Evolutionary conservation across 805 yeast genomes (phyloP).

Genomic region (Candida pini): DNA sequence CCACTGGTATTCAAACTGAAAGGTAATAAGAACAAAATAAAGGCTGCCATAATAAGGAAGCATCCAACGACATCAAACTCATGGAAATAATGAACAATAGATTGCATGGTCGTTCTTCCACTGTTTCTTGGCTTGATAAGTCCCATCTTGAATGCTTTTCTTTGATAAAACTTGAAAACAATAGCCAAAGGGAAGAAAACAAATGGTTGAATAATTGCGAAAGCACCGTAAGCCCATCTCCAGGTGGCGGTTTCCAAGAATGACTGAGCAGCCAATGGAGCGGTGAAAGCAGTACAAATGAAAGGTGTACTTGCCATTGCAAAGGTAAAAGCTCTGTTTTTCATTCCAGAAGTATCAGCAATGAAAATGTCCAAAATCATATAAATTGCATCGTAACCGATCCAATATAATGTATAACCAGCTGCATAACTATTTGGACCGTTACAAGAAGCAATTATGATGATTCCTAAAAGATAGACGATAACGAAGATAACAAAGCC

Average conservation of each 20-base stretch:
- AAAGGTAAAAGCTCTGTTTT: slow-evolving; percentile 28
- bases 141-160: slow-evolving; percentile 26
- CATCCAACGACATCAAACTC: slow-evolving; percentile 34
- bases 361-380: slow-evolving; percentile 24
- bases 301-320: slow-evolving; percentile 26
- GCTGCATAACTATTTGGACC: slow-evolving; percentile 25
- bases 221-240: slow-evolving; percentile 52
- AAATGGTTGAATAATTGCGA: slow-evolving; percentile 40
- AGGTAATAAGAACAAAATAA: slow-evolving; percentile 33
- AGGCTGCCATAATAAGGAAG: slow-evolving; percentile 28
- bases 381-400: slow-evolving; percentile 26
- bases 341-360: slow-evolving; percentile 25
- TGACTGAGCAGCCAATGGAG: slow-evolving; percentile 26
- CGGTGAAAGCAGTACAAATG: slow-evolving; percentile 30
- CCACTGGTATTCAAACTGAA: slow-evolving; percentile 30
- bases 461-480: slow-evolving; percentile 22
- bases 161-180: slow-evolving; percentile 24
- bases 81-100: slow-evolving; percentile 21
- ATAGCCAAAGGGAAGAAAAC: slow-evolving; percentile 25
- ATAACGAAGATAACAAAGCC: slow-evolving; percentile 21
- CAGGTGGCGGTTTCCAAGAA: slow-evolving; percentile 40
- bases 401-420: slow-evolving; percentile 26
- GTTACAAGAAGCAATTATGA: slow-evolving; percentile 24
- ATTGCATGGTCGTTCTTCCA: slow-evolving; percentile 16
- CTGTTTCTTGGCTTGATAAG: slow-evolving; percentile 7